Evolutionary conservation across 192 early-diverging fungal species (phyloP), one percentile per base, ranked within the genome.

Genomic region (Ambispora gerdemannii): DNA sequence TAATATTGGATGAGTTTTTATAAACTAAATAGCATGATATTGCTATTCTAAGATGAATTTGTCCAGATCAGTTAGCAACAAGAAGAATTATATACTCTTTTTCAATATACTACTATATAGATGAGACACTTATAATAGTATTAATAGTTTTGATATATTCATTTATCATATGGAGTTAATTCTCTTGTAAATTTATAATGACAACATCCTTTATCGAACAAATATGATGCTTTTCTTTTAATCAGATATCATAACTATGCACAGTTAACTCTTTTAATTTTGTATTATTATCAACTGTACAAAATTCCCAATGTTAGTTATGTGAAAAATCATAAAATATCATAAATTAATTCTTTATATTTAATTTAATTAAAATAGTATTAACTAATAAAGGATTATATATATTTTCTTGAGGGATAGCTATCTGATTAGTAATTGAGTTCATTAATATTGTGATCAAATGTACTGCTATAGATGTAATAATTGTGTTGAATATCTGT

Each of bases 1-100:
- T 17, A 55, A 55, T 55, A n/a, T 20, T 20, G 24, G n/a, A 17
- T 6, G 53, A 22, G 17, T 55, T 17, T n/a, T 7, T 20, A 55
- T 55, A 22, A 6, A 22, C 6, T 6, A 25, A 20, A 22, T 20
- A 25, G 6, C 24, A 22, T 55, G 53, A 22, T 22, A 55, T 55
- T 6, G 25, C 53, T 11, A 7, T 55, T 55, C 53, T 17, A 6
- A 25, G 53, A 20, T n/a, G n/a, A n/a, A 55, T 55, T 25, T 55
- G 53, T 7, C 53, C 53, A 22, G 53, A 22, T 22, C 53, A 55
- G 24, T 55, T 22, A 55, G 53, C 53, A 55, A 55, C 53, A 17
- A 55, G 4, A n/a, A 22, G 53, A 20, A 55, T 55, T 6, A 55
- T 22, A 55, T 55, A n/a, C 6, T 22, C 4, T 25, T 55, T n/a